Evolutionary conservation across 78 protist genomes (phyloP).

Genomic region (Acrasis kona): DNA sequence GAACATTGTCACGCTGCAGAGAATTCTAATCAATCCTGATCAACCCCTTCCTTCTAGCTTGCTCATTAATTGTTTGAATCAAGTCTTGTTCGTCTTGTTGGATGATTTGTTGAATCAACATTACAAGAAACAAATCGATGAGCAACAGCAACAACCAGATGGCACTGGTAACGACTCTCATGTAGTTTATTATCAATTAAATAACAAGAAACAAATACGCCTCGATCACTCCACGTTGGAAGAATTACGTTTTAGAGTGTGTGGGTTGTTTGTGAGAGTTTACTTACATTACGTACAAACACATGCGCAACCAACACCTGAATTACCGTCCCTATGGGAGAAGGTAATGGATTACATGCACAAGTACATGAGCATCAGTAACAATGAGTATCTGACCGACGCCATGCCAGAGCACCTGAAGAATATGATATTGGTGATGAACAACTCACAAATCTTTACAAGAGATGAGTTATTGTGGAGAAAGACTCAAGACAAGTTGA

Average conservation of each 20-base stretch:
- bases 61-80: too few relatives aligned
- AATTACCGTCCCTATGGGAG: not conserved
- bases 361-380: conserved; percentile 3
- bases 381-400: conserved; percentile 41
- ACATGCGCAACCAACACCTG: not conserved
- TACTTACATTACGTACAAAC: not conserved
- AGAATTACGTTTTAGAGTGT: not conserved
- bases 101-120: too few relatives aligned
- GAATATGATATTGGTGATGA: conserved; percentile 65
- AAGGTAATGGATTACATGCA: not conserved
- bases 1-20: too few relatives aligned
- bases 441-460: conserved; percentile 13
- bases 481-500: too few relatives aligned
- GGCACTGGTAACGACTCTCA: too few relatives aligned
- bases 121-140: too few relatives aligned
- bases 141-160: too few relatives aligned
- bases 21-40: too few relatives aligned
- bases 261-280: not conserved
- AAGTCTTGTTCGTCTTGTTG: too few relatives aligned
- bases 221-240: not conserved
- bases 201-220: not conserved
- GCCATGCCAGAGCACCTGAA: conserved; percentile 60
- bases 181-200: too few relatives aligned
- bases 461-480: too few relatives aligned
- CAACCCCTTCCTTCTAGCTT: too few relatives aligned